Evolutionary conservation across 208 protist genomes (phyloP).

Genomic region (Trypanosoma boissoni): DNA sequence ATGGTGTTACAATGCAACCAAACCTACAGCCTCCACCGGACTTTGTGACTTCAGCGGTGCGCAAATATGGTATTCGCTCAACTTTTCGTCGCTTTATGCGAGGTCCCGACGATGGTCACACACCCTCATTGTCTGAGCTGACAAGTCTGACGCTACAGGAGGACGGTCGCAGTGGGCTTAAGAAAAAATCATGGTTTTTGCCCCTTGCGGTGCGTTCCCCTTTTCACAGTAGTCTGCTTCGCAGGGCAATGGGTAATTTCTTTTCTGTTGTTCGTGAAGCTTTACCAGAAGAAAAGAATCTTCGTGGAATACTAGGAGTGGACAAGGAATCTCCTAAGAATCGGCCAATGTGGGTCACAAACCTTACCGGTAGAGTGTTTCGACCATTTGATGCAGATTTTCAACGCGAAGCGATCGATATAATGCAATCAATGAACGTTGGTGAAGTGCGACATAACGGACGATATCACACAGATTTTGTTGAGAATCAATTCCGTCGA

Average conservation of each 20-base stretch:
- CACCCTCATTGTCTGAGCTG: constrained; percentile 65
- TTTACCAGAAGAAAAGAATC: constrained; percentile 54
- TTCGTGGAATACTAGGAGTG: constrained; percentile 57
- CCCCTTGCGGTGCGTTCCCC: constrained; percentile 76
- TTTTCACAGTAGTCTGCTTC: constrained; percentile 78
- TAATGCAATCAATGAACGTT: constrained; percentile 64
- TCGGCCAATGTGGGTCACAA: constrained; percentile 70
- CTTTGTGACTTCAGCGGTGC: constrained; percentile 63
- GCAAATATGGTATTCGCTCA: constrained; percentile 57
- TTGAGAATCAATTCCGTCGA: constrained; percentile 41
- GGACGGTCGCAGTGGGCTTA: constrained; percentile 82
- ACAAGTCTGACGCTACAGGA: constrained; percentile 78
- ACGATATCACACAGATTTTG: constrained; percentile 43
- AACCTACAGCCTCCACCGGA: constrained; percentile 32
- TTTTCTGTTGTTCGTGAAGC: constrained; percentile 62
- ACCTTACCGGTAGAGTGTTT: constrained; percentile 76
- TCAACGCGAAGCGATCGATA: constrained; percentile 36
- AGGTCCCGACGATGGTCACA: constrained; percentile 82
- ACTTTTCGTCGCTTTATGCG: constrained; percentile 77
- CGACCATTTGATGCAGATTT: constrained; percentile 53
- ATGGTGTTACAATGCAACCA: constrained; percentile 62
- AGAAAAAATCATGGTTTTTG: constrained; percentile 89
- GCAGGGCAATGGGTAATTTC: constrained; percentile 63
- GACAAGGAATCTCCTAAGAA: neutral
- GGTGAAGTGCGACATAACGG: constrained; percentile 80